phyloP scores from a whole-genome alignment of 2,329 filamentous ascomycete species.

The Aureobasidium sp. region DNA sequence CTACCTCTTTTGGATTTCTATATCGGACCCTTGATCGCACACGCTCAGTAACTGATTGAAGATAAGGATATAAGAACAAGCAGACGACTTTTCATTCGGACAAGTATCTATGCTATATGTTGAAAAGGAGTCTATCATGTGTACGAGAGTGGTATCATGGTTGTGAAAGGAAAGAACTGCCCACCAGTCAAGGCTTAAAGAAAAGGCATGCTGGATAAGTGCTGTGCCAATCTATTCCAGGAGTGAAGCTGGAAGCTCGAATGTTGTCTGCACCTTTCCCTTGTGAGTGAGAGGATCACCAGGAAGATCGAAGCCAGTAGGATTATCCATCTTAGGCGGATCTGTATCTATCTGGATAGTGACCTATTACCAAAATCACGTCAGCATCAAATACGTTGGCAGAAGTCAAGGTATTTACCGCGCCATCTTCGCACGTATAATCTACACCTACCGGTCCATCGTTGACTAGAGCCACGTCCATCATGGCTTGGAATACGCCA shows the following conservation, averaged over 20 bases:
- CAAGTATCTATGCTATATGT: not conserved
- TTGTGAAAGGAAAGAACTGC: not conserved
- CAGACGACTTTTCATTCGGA: not conserved
- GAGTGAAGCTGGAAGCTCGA: slow-evolving; percentile 29
- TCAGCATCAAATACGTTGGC: slow-evolving; percentile 15
- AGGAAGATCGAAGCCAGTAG: slow-evolving; percentile 23
- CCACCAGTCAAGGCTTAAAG: not conserved
- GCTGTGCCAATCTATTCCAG: slow-evolving; percentile 23
- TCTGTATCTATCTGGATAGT: slow-evolving; percentile 44
- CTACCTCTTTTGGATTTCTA: not conserved
- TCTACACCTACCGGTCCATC: slow-evolving; percentile 65
- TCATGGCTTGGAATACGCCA: slow-evolving; percentile 98
- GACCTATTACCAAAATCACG: slow-evolving; percentile 30
- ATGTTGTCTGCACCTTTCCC: slow-evolving; percentile 28
- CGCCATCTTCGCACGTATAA: slow-evolving; percentile 50
- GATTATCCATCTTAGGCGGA: slow-evolving; percentile 35
- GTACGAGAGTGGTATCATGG: slow-evolving; percentile 6
- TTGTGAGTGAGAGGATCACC: slow-evolving; percentile 26
- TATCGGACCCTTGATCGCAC: not conserved
- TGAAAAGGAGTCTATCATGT: not conserved
- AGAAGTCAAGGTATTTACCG: slow-evolving; percentile 39
- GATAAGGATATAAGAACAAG: not conserved
- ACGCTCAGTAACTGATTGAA: not conserved
- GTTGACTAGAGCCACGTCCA: slow-evolving; percentile 91
- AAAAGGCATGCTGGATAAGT: not conserved